Evolutionary conservation across 1,139 yeast genomes (phyloP), one percentile per base, ranked within the genome.

Genomic region (Sugiyamaella xylanicola): DNA sequence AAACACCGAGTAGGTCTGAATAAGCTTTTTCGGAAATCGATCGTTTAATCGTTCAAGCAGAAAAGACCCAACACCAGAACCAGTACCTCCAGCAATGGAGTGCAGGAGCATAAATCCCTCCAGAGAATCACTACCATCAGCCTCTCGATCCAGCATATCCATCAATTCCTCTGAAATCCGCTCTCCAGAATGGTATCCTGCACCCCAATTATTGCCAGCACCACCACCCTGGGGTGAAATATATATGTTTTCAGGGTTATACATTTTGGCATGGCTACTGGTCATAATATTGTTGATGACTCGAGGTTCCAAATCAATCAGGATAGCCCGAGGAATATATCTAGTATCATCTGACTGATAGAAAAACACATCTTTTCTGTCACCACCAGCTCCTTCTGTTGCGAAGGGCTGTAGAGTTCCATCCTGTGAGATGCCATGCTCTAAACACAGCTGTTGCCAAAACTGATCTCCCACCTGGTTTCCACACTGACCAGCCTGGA

Each of bases 11-110:
- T 87, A 88, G 0, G 99, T 91, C 56, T 88, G 89, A 15, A 89
- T 77, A 50, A 93, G 72, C 68, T 91, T 92, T 69, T 92, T 92
- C 55, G 87, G 85, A 67, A 85, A 92, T 57, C 93, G 75, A 68
- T 95, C 99, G 55, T 84, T 83, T 58, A 95, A 72, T 22, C 84
- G 76, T 69, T 93, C 98, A 49, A 93, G 73, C 48, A 93, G 65
- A 59, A 81, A 81, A 0, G 97, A 89, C 0, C 99, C 99, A 45
- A 91, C 83, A 5, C 99, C 99, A 0, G 97, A 87, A 0, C 99
- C 99, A 0, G 99, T 93, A 37, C 99, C 99, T 22, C 99, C 99
- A 0, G 97, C 98, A n/a, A 95, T 96, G 15, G 97, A 89, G 70
- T 93, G 99, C 56, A 92, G 73, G 61, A 93, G 74, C 75, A 91